Evolutionary conservation across 352 stramenopile species (phyloP).

Genomic region (Pythium rhizo-oryzae): DNA sequence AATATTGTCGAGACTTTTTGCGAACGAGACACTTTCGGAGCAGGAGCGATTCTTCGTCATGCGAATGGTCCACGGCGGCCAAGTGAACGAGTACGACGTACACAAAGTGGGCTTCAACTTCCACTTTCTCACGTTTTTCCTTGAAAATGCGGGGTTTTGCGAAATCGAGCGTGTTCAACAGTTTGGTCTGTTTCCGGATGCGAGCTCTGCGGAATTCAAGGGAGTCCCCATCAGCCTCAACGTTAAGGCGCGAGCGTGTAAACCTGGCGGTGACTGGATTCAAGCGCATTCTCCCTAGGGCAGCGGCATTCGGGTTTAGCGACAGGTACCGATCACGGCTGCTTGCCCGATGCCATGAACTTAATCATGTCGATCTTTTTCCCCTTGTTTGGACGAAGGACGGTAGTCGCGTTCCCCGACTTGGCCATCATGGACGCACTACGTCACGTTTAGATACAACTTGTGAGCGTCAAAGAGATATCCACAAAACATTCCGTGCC

Average conservation of each 20-base stretch:
- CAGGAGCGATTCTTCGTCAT: constrained; percentile 67
- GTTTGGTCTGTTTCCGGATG: constrained; percentile 65
- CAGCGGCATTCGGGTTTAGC: neutral
- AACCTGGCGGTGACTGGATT: constrained; percentile 14
- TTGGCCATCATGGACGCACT: constrained; percentile 33
- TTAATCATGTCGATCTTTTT: constrained; percentile 86
- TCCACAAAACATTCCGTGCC: neutral
- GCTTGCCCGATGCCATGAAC: constrained; percentile 56
- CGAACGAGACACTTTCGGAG: constrained; percentile 52
- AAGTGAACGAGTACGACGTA: constrained; percentile 68
- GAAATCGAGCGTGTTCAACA: constrained; percentile 43
- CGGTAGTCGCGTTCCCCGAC: neutral
- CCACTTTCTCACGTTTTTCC: constrained; percentile 47
- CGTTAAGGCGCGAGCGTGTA: constrained; percentile 46
- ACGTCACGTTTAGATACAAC: neutral
- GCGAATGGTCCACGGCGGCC: constrained; percentile 74
- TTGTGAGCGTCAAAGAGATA: neutral
- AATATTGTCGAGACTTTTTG: constrained; percentile 59
- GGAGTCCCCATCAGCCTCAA: constrained; percentile 69
- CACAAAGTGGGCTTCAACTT: constrained; percentile 81
- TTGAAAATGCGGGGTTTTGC: constrained; percentile 59
- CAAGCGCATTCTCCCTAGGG: neutral
- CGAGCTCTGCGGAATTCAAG: constrained; percentile 46
- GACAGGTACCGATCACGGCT: constrained; percentile 6
- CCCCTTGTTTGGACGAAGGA: constrained; percentile 31